Conservation (phyloP, 1,139 yeast genomes). For the Blastobotrys serpentis region DNA sequence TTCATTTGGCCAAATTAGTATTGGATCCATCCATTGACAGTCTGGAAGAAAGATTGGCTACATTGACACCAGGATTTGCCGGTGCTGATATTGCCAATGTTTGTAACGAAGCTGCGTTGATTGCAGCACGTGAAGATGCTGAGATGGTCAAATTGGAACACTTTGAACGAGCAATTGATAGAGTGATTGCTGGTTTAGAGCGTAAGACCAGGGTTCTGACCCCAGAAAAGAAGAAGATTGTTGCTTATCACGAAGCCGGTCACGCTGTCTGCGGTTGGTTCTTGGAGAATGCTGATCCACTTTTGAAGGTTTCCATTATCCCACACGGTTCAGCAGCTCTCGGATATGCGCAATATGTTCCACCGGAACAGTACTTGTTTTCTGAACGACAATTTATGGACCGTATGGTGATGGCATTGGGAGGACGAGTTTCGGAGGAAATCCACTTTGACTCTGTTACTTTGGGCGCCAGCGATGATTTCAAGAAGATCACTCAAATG, state of each 20-base stretch:
- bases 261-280: constrained; percentile 99
- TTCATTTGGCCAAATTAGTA: constrained; percentile 67
- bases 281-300: constrained; percentile 83
- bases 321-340: constrained; percentile 96
- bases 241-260: constrained; percentile 98
- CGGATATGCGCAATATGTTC: constrained; percentile 97
- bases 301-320: constrained; percentile 89
- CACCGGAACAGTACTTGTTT: constrained; percentile 85
- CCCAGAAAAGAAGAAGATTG: constrained; percentile 80
- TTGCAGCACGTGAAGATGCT: constrained; percentile 85
- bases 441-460: constrained; percentile 86
- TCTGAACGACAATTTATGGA: constrained; percentile 77
- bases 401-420: constrained; percentile 94
- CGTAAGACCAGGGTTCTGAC: constrained; percentile 81
- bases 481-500: constrained; percentile 92
- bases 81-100: constrained; percentile 99
- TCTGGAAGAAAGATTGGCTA: constrained; percentile 84
- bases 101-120: constrained; percentile 94
- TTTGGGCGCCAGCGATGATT: constrained; percentile 94
- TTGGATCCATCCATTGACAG: constrained; percentile 50
- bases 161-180: constrained; percentile 93
- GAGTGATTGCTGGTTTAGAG: constrained; percentile 95
- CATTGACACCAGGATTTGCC: constrained; percentile 94
- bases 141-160: constrained; percentile 68
- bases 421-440: constrained; percentile 96